A percentile compares a stretch with the other conserved stretches of the same genome.
phyloP scores from a whole-genome alignment of 2,329 filamentous ascomycete genomes.

The Calonectria pauciramosa region DNA sequence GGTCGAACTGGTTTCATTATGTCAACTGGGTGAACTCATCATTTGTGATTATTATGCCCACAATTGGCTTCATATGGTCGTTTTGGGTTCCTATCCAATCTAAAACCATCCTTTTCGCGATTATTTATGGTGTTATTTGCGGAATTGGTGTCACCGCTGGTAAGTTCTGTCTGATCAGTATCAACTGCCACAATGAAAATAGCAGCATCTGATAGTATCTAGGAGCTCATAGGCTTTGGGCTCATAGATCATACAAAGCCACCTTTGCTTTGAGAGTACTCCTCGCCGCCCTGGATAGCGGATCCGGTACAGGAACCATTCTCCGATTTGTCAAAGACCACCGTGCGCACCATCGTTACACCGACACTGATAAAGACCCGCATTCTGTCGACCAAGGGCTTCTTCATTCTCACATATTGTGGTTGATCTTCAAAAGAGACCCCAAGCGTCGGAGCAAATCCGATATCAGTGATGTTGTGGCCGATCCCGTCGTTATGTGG shows the following conservation, averaged over 20 bases:
- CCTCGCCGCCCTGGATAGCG: neutral
- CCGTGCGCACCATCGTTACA: neutral
- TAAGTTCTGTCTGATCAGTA: neutral
- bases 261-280: neutral
- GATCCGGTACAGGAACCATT: neutral
- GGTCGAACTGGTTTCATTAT: neutral
- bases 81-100: neutral
- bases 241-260: neutral
- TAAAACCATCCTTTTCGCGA: neutral
- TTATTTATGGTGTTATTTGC: neutral
- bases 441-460: conserved; percentile 55
- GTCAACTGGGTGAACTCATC: neutral
- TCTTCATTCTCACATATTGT: neutral
- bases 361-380: neutral
- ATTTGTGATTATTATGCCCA: neutral
- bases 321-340: neutral
- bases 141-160: neutral
- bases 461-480: conserved; percentile 89
- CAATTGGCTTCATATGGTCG: neutral
- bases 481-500: conserved; percentile 87
- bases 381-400: neutral
- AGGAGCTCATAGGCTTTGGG: neutral
- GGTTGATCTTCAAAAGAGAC: neutral
- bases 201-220: neutral
- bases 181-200: neutral